Conservation (phyloP, 345 rosid genomes). For the Arabidopsis suecica region DNA sequence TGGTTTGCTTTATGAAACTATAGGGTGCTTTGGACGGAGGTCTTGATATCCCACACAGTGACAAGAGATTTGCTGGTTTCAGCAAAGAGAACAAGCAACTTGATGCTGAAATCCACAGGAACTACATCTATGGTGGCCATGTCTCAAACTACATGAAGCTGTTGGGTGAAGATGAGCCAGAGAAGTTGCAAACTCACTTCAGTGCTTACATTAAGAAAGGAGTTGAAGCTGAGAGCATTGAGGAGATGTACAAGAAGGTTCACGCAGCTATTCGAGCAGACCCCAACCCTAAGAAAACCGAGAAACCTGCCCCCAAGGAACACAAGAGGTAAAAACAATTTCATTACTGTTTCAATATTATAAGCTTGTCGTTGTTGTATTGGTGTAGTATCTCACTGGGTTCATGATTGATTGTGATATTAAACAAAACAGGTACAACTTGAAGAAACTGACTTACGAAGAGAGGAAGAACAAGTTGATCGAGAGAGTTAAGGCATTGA, state of each 20-base stretch:
- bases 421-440: conserved; percentile 30
- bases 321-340: conserved; percentile 33
- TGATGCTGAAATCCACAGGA: conserved; percentile 79
- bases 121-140: conserved; percentile 81
- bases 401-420: not conserved
- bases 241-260: conserved; percentile 37
- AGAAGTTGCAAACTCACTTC: conserved; percentile 35
- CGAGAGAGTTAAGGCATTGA: conserved; percentile 34
- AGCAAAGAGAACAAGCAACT: conserved; percentile 50
- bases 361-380: not conserved
- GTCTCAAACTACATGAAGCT: conserved; percentile 77
- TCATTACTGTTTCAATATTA: not conserved
- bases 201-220: conserved; percentile 29
- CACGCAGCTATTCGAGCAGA: conserved; percentile 35
- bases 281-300: conserved; percentile 33
- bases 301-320: conserved; percentile 28
- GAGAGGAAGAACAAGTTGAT: conserved; percentile 41
- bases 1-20: not conserved
- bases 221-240: conserved; percentile 30
- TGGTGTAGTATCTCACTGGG: not conserved
- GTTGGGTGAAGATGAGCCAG: conserved; percentile 50
- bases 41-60: conserved; percentile 89
- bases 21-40: conserved; percentile 95
- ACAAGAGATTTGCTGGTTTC: conserved; percentile 92
- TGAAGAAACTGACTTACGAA: conserved; percentile 35